phyloP scores from a whole-genome alignment of 345 rosid species.

The Cardamine resedifolia region DNA sequence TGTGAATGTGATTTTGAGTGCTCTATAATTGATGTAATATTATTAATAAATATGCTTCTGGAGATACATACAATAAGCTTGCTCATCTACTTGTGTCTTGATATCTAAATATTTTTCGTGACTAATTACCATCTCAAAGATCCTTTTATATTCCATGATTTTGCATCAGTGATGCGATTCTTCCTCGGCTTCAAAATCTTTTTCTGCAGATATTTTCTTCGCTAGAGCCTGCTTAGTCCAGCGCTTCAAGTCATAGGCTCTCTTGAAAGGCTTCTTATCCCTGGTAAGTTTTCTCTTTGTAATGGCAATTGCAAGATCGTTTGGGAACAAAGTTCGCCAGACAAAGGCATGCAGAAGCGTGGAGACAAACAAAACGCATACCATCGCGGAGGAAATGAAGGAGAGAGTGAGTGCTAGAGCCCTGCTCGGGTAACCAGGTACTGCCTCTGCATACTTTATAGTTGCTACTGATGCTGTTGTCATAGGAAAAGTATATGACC shows the following conservation, averaged over 20 bases:
- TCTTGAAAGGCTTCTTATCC: constrained; percentile 64
- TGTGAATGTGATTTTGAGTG: constrained; percentile 27
- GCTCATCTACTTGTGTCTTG: constrained; percentile 8
- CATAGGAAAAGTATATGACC: constrained; percentile 98
- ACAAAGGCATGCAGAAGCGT: constrained; percentile 81
- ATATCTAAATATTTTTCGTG: background rate
- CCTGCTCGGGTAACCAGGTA: constrained; percentile 58
- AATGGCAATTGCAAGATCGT: constrained; percentile 87
- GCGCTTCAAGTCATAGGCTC: constrained; percentile 59
- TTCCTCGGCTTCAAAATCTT: constrained; percentile 44
- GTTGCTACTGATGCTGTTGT: constrained; percentile 88
- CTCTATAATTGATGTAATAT: constrained; percentile 18
- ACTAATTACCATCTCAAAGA: constrained; percentile 1
- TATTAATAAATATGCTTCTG: constrained; percentile 17
- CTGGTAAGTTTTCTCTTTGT: constrained; percentile 60
- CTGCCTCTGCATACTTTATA: constrained; percentile 82
- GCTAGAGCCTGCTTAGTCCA: constrained; percentile 73
- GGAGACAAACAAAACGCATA: constrained; percentile 56
- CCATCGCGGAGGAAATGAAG: constrained; percentile 81
- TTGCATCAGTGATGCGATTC: constrained; percentile 38
- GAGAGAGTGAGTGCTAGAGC: constrained; percentile 72
- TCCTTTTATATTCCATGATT: constrained; percentile 10
- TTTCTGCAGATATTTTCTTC: constrained; percentile 46
- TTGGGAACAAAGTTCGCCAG: constrained; percentile 74
- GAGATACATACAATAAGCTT: constrained; percentile 25